phyloP scores from a whole-genome alignment of 179 eudicot species.

The Drosera spatulata region DNA sequence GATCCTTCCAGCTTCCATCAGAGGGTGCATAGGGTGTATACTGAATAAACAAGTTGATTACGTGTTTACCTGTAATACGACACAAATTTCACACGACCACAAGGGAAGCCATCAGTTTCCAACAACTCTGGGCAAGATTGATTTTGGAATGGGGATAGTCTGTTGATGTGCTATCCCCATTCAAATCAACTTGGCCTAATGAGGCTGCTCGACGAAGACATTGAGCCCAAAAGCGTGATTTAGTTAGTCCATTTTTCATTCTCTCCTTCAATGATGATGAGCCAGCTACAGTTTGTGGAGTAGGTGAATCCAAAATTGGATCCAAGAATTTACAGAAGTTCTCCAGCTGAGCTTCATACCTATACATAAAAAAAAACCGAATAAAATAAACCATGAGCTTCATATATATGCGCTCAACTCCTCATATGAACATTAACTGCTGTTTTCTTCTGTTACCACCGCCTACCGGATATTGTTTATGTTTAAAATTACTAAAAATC shows the following conservation, averaged over 20 bases:
- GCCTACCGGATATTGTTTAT: no score
- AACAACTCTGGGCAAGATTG: no score
- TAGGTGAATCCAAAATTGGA: constrained; percentile 66
- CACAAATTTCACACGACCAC: background rate
- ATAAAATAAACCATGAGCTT: constrained; percentile 1
- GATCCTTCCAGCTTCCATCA: constrained; percentile 92
- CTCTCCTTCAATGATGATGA: constrained; percentile 42
- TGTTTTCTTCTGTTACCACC: no score
- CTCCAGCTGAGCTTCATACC: constrained; percentile 84
- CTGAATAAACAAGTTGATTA: constrained; percentile 76
- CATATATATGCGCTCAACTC: no score
- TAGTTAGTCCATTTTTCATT: constrained; percentile 53
- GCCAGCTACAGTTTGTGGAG: constrained; percentile 67
- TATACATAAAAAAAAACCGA: constrained; percentile 12
- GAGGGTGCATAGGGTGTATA: constrained; percentile 89
- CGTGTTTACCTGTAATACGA: constrained; percentile 59
- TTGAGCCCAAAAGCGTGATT: constrained; percentile 72
- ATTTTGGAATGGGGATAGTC: no score
- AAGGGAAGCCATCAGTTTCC: no score
- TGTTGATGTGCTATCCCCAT: no score
- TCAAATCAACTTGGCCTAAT: constrained; percentile 81
- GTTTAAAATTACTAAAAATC: no score
- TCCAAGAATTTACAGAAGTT: constrained; percentile 86
- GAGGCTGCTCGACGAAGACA: constrained; percentile 58
- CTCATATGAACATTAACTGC: no score